These are phyloP conservation scores for Sequoia sempervirens DNA, from an alignment of 75 land plant species.

Conservation along the genomic window DNA sequence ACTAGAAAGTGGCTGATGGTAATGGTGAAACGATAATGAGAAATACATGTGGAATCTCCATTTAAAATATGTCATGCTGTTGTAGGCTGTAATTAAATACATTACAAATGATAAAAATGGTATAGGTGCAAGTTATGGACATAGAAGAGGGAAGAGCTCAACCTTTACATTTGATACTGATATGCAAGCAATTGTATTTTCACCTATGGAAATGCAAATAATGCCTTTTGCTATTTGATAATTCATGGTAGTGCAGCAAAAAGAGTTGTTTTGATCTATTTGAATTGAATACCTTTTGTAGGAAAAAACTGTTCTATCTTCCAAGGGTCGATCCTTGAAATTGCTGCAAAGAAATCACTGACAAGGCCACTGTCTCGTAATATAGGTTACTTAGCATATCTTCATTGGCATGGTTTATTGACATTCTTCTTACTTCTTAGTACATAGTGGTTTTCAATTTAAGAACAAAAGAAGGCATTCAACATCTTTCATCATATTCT, in stretches of 20 bases:
- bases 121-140: not conserved
- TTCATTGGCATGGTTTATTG: not conserved
- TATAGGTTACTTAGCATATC: not conserved
- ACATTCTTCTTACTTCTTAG: not conserved
- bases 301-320: too few species aligned
- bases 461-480: not conserved
- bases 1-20: not conserved
- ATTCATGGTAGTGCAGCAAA: not conserved
- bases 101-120: not conserved
- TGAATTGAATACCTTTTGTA: not conserved
- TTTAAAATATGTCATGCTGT: not conserved
- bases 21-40: not conserved
- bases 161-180: not conserved
- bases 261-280: not conserved
- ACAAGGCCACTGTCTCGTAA: not conserved
- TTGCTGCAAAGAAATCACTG: not conserved
- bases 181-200: not conserved
- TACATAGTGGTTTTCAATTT: too few species aligned
- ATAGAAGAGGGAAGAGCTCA: not conserved
- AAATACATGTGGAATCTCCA: not conserved
- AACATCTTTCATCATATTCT: not conserved
- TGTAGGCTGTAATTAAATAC: not conserved
- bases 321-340: not conserved
- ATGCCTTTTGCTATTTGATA: not conserved
- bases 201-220: not conserved